phyloP scores from a whole-genome alignment of 2,329 filamentous ascomycete species.

The Fusarium sp. region DNA sequence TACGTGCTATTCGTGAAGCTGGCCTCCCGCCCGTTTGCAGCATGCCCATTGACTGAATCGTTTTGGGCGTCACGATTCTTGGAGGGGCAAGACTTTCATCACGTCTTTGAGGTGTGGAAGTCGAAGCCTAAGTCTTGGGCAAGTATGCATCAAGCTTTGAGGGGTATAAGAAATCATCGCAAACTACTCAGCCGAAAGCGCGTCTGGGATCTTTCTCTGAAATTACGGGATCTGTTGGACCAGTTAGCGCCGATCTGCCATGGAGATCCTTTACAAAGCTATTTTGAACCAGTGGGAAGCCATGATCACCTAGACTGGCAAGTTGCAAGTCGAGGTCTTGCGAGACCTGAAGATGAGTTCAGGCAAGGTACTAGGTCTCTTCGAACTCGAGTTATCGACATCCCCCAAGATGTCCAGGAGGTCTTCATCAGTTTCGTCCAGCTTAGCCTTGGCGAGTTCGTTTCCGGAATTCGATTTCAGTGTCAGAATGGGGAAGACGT shows the following conservation, averaged over 20 bases:
- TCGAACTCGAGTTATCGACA: constrained; percentile 3
- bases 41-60: constrained; percentile 3
- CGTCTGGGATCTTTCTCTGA: constrained; percentile 14
- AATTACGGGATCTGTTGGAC: background rate
- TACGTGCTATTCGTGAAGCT: constrained; percentile 9
- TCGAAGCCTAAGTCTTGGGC: constrained; percentile 5
- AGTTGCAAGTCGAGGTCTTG: constrained; percentile 9
- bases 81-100: constrained; percentile 5
- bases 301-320: constrained; percentile 2
- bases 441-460: background rate
- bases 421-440: constrained; percentile 10
- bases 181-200: constrained; percentile 16
- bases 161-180: background rate
- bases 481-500: background rate
- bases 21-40: constrained; percentile 6
- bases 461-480: constrained; percentile 16
- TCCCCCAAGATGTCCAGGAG: background rate
- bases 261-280: background rate
- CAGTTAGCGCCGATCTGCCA: constrained; percentile 1
- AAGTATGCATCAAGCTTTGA: background rate
- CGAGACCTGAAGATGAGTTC: background rate
- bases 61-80: constrained; percentile 27
- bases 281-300: constrained; percentile 3
- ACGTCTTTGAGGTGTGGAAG: constrained; percentile 1
- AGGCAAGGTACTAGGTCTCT: constrained; percentile 4